Percentiles rank a stretch among this genome's conserved stretches.
These are phyloP conservation scores for Talaromyces ruber DNA, from an alignment of 495 filamentous ascomycete species.

Conservation along the genomic window DNA sequence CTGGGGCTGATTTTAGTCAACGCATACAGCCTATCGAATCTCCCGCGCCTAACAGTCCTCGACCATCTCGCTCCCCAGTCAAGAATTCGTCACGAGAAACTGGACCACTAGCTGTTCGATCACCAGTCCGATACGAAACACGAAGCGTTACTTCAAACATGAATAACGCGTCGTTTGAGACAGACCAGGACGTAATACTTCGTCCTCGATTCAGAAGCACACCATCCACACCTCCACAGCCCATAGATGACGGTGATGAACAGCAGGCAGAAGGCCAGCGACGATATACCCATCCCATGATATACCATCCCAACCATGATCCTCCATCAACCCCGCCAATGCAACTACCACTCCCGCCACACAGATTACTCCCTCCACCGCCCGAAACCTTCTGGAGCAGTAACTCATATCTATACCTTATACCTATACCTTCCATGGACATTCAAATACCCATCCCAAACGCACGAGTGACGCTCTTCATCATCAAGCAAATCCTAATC, in stretches of 20 bases:
- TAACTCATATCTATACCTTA: background rate
- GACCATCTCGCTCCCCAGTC: constrained; percentile 22
- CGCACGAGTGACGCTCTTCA: constrained; percentile 38
- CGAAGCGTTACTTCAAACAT: constrained; percentile 13
- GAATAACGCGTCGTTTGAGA: constrained; percentile 9
- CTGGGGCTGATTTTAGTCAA: constrained; percentile 41
- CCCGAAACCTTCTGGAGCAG: constrained; percentile 13
- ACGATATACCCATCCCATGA: constrained; percentile 19
- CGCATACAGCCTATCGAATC: constrained; percentile 52
- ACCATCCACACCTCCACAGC: constrained; percentile 15
- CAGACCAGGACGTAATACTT: constrained; percentile 24
- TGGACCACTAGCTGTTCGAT: constrained; percentile 13
- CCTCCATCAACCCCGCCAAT: constrained; percentile 16
- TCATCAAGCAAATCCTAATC: constrained; percentile 46
- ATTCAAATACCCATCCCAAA: constrained; percentile 16
- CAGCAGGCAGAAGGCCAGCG: constrained; percentile 15
- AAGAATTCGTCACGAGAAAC: constrained; percentile 18
- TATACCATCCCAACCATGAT: background rate
- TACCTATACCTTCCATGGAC: constrained; percentile 6
- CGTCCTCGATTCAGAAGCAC: constrained; percentile 24
- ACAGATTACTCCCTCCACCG: constrained; percentile 52
- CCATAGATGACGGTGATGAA: background rate
- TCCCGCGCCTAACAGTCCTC: constrained; percentile 17
- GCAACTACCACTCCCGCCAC: background rate
- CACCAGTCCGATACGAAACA: constrained; percentile 24